Evolutionary conservation across 352 stramenopile genomes (phyloP).

Genomic region (Phytophthora syringae): DNA sequence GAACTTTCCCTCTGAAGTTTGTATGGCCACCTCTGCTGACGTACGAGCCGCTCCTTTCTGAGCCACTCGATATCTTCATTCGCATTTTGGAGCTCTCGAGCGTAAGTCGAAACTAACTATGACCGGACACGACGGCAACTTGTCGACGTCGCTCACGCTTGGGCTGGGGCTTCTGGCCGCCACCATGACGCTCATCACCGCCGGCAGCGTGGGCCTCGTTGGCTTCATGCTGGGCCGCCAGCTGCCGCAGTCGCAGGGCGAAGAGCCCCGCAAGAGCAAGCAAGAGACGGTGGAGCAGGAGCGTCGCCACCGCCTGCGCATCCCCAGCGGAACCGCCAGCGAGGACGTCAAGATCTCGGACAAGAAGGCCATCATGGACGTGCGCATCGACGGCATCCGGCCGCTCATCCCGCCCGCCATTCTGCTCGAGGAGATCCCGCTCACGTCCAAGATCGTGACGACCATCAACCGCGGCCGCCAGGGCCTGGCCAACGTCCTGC

Average conservation of each 20-base stretch:
- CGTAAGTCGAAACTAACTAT: slow-evolving; percentile 21
- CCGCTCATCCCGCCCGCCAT: slow-evolving; percentile 88
- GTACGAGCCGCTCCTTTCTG: slow-evolving; percentile 8
- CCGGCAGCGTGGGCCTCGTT: slow-evolving; percentile 69
- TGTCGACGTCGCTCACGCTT: slow-evolving; percentile 65
- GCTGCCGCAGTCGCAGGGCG: slow-evolving; percentile 16
- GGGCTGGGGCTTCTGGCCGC: slow-evolving; percentile 70
- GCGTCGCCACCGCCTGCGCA: slow-evolving; percentile 53
- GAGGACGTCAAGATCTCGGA: slow-evolving; percentile 88
- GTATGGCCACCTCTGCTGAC: slow-evolving; percentile 13
- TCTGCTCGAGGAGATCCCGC: slow-evolving; percentile 85
- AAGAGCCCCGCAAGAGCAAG: slow-evolving; percentile 5
- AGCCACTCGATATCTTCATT: slow-evolving; percentile 24
- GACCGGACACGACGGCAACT: slow-evolving; percentile 36
- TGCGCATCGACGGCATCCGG: slow-evolving; percentile 86
- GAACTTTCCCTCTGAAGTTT: slow-evolving; percentile 35
- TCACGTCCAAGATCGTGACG: slow-evolving; percentile 78
- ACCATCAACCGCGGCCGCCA: slow-evolving; percentile 83
- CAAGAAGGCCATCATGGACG: slow-evolving; percentile 87
- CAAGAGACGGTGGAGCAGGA: slow-evolving; percentile 25
- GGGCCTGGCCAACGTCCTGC: slow-evolving; percentile 75
- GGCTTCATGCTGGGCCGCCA: slow-evolving; percentile 77
- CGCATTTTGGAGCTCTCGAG: slow-evolving; percentile 13
- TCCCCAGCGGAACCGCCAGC: slow-evolving; percentile 68
- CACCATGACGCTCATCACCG: slow-evolving; percentile 78